These are phyloP conservation scores for Ricinus communis DNA, from an alignment of 345 rosid genomes.

Conservation along the genomic window DNA sequence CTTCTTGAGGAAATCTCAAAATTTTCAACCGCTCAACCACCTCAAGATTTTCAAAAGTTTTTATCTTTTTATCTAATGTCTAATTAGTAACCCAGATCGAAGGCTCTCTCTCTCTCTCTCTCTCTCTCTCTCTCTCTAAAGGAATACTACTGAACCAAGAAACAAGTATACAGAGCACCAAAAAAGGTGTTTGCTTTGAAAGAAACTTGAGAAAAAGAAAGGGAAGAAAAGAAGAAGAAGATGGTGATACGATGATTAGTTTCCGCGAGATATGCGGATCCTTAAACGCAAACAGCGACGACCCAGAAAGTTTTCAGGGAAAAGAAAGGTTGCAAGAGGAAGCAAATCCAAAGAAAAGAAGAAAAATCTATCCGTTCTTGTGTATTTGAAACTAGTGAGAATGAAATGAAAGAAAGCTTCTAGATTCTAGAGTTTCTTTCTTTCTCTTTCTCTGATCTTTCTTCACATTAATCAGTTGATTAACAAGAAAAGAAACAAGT, in stretches of 20 bases:
- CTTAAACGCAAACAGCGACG: not conserved
- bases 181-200: not conserved
- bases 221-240: not conserved
- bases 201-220: not conserved
- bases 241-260: not conserved
- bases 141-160: not conserved
- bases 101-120: not conserved
- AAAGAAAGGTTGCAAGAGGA: too few relatives aligned
- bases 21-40: not conserved
- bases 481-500: too few relatives aligned
- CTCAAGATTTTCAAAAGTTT: not conserved
- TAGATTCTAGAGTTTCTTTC: too few relatives aligned
- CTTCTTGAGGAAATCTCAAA: not conserved
- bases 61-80: not conserved
- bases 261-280: not conserved
- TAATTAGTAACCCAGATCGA: not conserved
- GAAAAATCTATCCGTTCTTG: too few relatives aligned
- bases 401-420: too few relatives aligned
- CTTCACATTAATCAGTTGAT: too few relatives aligned
- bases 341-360: too few relatives aligned
- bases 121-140: too few relatives aligned
- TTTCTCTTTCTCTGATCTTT: too few relatives aligned
- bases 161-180: not conserved
- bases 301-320: conserved; percentile 6
- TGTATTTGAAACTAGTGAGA: too few relatives aligned